A percentile compares a stretch with the other conserved stretches of the same genome.
phyloP scores from a whole-genome alignment of 495 filamentous ascomycete genomes.

The Tirmania nivea region DNA sequence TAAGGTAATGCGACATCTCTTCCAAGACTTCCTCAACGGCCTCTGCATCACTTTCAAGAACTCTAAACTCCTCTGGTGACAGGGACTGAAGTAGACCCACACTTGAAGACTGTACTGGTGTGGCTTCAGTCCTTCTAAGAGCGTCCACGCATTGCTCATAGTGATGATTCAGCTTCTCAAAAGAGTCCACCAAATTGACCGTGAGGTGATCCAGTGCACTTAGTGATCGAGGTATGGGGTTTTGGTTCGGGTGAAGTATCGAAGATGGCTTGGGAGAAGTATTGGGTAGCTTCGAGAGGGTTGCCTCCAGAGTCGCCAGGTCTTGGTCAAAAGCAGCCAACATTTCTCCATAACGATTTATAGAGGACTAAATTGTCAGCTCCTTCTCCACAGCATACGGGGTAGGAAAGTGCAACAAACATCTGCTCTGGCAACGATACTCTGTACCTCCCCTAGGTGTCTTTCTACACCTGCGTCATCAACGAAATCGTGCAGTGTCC shows the following conservation, averaged over 20 bases:
- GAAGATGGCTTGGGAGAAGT: conserved; percentile 5
- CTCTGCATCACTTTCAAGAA: conserved; percentile 60
- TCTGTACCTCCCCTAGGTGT: neutral
- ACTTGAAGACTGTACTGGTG: conserved; percentile 30
- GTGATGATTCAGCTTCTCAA: conserved; percentile 69
- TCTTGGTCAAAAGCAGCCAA: conserved; percentile 33
- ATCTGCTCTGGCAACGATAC: neutral
- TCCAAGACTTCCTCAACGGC: conserved; percentile 77
- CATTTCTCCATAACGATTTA: conserved; percentile 4
- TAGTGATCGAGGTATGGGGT: conserved; percentile 44
- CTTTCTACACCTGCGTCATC: conserved; percentile 58
- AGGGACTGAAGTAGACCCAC: conserved; percentile 45
- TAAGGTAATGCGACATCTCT: conserved; percentile 56
- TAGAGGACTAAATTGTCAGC: conserved; percentile 30
- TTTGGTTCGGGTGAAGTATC: conserved; percentile 14
- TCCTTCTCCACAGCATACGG: conserved; percentile 41
- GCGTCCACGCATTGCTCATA: conserved; percentile 90
- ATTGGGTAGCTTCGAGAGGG: conserved; percentile 27
- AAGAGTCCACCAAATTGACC: conserved; percentile 56
- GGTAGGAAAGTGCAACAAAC: conserved; percentile 23
- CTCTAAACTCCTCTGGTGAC: conserved; percentile 51
- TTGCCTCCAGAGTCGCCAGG: conserved; percentile 37
- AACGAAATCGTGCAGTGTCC: conserved; percentile 71
- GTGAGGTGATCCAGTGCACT: conserved; percentile 55
- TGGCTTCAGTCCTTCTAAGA: conserved; percentile 79